Evolutionary conservation across 352 stramenopile species (phyloP).

Genomic region (Phytophthora tentaculata): DNA sequence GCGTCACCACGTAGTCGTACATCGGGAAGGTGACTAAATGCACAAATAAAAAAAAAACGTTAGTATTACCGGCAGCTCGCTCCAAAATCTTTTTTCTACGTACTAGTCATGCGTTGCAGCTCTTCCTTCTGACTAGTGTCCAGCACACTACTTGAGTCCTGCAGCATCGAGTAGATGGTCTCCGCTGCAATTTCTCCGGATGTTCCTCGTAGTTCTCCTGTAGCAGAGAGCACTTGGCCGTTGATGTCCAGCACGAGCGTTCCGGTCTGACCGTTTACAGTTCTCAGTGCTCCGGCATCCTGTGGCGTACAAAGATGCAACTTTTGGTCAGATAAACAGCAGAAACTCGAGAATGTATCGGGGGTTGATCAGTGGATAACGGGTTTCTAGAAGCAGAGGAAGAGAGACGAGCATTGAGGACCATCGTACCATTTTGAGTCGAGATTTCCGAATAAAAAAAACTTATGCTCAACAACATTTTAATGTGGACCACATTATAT

Average conservation of each 20-base stretch:
- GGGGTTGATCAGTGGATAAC: neutral
- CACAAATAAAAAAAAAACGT: neutral
- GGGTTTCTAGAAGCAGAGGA: conserved; percentile 6
- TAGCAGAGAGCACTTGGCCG: conserved; percentile 66
- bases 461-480: neutral
- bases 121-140: conserved; percentile 62
- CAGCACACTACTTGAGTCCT: conserved; percentile 68
- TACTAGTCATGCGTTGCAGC: conserved; percentile 71
- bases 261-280: conserved; percentile 60
- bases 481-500: neutral
- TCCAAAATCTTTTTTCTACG: conserved; percentile 8
- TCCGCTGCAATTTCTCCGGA: conserved; percentile 60
- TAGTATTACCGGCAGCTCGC: conserved; percentile 1
- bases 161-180: conserved; percentile 70
- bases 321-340: conserved; percentile 10
- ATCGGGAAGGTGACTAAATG: conserved; percentile 64
- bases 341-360: neutral
- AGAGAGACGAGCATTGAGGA: conserved; percentile 7
- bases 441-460: conserved; percentile 1
- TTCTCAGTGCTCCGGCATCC: conserved; percentile 57
- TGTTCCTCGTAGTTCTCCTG: conserved; percentile 60
- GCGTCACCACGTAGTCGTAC: conserved; percentile 74
- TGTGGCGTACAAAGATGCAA: conserved; percentile 16
- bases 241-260: conserved; percentile 68
- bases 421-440: conserved; percentile 19